Conservation (phyloP, 2,329 filamentous ascomycete species). For the Hansfordia pulvinata region DNA sequence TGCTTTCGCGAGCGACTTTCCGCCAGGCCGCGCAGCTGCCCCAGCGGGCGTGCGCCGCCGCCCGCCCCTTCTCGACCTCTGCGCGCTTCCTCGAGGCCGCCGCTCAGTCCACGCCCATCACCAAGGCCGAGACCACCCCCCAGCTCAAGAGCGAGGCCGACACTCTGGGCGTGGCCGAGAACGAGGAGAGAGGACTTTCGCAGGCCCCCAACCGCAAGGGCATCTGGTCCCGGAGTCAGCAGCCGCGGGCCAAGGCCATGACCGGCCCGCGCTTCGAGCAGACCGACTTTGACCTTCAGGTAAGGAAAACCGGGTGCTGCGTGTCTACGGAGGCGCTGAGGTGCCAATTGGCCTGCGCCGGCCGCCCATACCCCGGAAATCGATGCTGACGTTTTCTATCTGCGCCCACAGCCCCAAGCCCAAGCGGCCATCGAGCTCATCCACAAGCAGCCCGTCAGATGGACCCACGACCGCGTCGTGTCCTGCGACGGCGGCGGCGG, state of each 20-base stretch:
- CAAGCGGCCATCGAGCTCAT: slow-evolving; percentile 88
- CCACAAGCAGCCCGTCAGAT: slow-evolving; percentile 87
- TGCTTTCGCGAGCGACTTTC: slow-evolving; percentile 27
- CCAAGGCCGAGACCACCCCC: slow-evolving; percentile 26
- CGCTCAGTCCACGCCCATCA: slow-evolving; percentile 19
- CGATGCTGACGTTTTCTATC: slow-evolving; percentile 3
- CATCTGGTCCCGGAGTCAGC: slow-evolving; percentile 80
- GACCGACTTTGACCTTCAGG: slow-evolving; percentile 86
- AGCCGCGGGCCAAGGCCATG: slow-evolving; percentile 73
- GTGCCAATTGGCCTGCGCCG: no score
- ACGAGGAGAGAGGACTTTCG: slow-evolving; percentile 33
- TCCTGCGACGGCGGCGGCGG: slow-evolving; percentile 89
- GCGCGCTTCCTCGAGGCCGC: slow-evolving; percentile 29
- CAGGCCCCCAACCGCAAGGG: slow-evolving; percentile 79
- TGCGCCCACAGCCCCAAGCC: slow-evolving; percentile 80
- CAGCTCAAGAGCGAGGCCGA: slow-evolving; percentile 26
- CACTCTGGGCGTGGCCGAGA: slow-evolving; percentile 18
- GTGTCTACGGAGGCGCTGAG: slow-evolving; percentile 1
- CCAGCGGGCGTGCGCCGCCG: slow-evolving; percentile 27
- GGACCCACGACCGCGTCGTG: slow-evolving; percentile 72
- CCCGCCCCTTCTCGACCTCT: slow-evolving; percentile 34
- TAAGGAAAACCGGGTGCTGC: slow-evolving; percentile 31
- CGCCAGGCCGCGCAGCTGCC: slow-evolving; percentile 26
- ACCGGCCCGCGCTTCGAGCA: slow-evolving; percentile 91
- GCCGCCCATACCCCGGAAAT: no score